phyloP scores from a whole-genome alignment of 2,329 filamentous ascomycete genomes.

The Diaporthe citrichinensis region DNA sequence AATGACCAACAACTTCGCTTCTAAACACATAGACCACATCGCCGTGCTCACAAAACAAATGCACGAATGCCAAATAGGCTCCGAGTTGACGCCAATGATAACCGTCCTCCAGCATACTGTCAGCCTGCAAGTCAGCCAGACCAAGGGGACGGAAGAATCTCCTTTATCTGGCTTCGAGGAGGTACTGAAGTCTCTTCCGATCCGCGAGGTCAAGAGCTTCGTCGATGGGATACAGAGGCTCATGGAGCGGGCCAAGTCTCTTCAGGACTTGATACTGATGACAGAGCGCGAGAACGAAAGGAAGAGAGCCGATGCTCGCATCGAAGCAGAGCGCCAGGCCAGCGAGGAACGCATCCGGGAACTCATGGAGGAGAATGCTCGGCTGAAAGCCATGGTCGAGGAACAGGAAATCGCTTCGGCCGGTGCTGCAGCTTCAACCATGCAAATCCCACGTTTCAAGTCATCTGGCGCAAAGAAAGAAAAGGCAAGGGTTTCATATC shows the following conservation, averaged over 20 bases:
- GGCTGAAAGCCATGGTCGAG: not conserved
- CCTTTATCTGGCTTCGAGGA: constrained; percentile 16
- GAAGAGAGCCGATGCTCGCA: not conserved
- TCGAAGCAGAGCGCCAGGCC: constrained; percentile 13
- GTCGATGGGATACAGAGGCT: constrained; percentile 26
- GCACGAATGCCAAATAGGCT: not conserved
- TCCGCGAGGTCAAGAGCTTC: constrained; percentile 10
- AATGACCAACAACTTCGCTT: constrained; percentile 27
- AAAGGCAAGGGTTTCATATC: not conserved
- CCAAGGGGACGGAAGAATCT: too few species aligned
- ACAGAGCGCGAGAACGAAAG: constrained; percentile 21
- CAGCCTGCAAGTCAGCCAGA: not conserved
- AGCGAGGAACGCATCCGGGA: not conserved
- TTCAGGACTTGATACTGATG: constrained; percentile 23
- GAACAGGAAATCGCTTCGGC: not conserved
- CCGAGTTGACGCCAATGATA: not conserved
- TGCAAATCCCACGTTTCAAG: not conserved
- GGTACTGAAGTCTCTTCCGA: constrained; percentile 4
- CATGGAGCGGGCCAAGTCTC: constrained; percentile 22
- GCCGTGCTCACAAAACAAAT: constrained; percentile 11
- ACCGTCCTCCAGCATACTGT: not conserved
- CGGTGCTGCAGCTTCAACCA: not conserved
- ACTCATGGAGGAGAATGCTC: constrained; percentile 1
- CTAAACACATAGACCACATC: constrained; percentile 17
- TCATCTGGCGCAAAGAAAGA: not conserved